Evolutionary conservation across 306 rosid genomes (phyloP).

Genomic region (Malus sieversii): DNA sequence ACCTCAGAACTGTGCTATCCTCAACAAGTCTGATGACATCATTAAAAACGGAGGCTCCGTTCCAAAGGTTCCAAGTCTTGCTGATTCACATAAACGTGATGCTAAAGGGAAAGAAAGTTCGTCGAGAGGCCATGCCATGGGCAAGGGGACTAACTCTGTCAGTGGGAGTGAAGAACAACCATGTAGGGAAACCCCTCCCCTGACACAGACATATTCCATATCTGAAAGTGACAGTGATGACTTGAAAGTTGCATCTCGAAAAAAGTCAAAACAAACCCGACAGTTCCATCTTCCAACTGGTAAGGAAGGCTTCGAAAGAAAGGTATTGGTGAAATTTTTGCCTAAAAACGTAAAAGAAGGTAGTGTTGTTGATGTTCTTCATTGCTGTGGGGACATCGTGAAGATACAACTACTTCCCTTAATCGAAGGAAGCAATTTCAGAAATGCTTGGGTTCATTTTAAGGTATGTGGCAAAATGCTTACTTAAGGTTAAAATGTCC

Average conservation of each 20-base stretch:
- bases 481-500: background rate
- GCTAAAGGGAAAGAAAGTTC: background rate
- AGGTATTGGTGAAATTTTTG: constrained; percentile 17
- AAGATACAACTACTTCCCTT: constrained; percentile 3
- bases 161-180: background rate
- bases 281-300: background rate
- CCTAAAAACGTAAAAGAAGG: background rate
- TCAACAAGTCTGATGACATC: background rate
- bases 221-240: background rate
- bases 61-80: background rate
- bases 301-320: constrained; percentile 4
- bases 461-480: background rate
- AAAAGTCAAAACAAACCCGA: background rate
- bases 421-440: constrained; percentile 12
- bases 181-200: background rate
- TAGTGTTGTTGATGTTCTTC: background rate
- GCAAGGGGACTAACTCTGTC: background rate
- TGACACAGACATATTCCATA: background rate
- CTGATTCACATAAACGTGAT: background rate
- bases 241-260: background rate
- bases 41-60: background rate
- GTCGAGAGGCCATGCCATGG: background rate
- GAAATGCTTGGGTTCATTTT: constrained; percentile 15
- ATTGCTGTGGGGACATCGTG: background rate
- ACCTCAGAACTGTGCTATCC: background rate